These are phyloP conservation scores for Aspergillus cejpii DNA, from an alignment of 2,329 filamentous ascomycete species.

Conservation along the genomic window DNA sequence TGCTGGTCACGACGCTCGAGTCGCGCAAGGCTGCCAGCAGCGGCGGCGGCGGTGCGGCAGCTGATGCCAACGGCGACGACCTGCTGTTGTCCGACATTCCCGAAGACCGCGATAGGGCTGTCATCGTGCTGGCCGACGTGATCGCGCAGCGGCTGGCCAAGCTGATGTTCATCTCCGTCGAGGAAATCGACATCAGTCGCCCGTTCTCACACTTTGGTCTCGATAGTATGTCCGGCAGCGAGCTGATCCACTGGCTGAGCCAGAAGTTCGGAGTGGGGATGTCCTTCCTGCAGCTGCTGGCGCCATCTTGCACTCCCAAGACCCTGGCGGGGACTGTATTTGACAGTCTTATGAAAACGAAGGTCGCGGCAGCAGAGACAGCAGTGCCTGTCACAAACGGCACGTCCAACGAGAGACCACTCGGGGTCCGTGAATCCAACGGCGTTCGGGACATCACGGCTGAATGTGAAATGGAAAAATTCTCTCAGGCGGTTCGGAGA, in stretches of 20 bases:
- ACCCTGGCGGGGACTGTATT: conserved; percentile 3
- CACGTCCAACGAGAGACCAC: no score
- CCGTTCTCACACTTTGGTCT: conserved; percentile 4
- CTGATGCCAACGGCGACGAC: no score
- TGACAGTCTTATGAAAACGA: background rate
- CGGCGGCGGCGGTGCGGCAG: no score
- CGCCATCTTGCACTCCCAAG: conserved; percentile 2
- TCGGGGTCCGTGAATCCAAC: no score
- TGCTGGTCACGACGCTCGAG: no score
- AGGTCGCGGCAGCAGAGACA: background rate
- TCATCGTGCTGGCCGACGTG: background rate
- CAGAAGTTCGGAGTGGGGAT: conserved; percentile 3
- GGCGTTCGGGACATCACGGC: no score
- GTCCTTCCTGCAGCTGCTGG: conserved; percentile 2
- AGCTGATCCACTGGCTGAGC: conserved; percentile 3
- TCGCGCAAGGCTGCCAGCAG: no score
- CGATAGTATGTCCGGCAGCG: conserved; percentile 4
- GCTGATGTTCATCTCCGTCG: conserved; percentile 2
- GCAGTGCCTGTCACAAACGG: no score
- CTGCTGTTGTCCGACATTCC: no score
- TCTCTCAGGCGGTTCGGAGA: conserved; percentile 1
- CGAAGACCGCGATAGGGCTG: background rate
- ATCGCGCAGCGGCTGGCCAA: conserved; percentile 2
- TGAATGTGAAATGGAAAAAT: background rate
- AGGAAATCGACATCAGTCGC: conserved; percentile 2